Base-by-base conservation (phyloP, 2,329 filamentous ascomycete species). In the Hymenoscyphus linearis region DNA sequence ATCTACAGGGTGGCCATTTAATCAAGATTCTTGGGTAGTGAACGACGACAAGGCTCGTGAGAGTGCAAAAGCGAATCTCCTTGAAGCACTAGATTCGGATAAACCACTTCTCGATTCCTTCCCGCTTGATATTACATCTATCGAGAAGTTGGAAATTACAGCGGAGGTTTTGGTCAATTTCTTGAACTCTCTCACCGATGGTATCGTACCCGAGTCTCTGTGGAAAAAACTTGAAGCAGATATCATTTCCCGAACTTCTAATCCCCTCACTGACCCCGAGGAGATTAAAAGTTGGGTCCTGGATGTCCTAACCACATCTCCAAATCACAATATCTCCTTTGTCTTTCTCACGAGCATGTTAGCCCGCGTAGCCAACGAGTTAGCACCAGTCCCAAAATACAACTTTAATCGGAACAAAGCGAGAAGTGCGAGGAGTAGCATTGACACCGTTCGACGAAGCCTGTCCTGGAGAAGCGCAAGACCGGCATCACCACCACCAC, bases 241-340 rank as follows among this genome's bases (percentile, higher is more conserved):
- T 18, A 73, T 87, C 14, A 58, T 68, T 13, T 76, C 82, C 22
- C 64, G 67, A 82, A 79, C 64, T 65, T 22, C 74, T 1, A 79
- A 78, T 37, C 74, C 72, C 2, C 74, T 77, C 25, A 70, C 76
- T 10, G 74, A 76, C 4, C 71, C 73, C 50, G 85, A 88, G 60
- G 84, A 87, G 53, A 78, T 82, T 52, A 81, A 84, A 64, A 79
- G 80, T 44, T 79, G 78, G 72, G 76, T 95, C 1, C 83, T 96
- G 4, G 93, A 97, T 66, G 82, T 88, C 2, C 80, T 97, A 2
- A 83, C 88, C 0, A 78, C 82, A 1, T 82, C 85, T 0, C 89
- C 91, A 0, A 87, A 88, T 56, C 89, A 96, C 75, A 95, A 91
- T 71, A 93, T 96, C 60, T 89, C 89, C 0, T 96, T 97, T 70